A percentile compares a stretch with the other conserved stretches of the same genome.
Evolutionary conservation across 2,329 filamentous ascomycete genomes (phyloP).

Genomic region (Stromatinia cepivora): DNA sequence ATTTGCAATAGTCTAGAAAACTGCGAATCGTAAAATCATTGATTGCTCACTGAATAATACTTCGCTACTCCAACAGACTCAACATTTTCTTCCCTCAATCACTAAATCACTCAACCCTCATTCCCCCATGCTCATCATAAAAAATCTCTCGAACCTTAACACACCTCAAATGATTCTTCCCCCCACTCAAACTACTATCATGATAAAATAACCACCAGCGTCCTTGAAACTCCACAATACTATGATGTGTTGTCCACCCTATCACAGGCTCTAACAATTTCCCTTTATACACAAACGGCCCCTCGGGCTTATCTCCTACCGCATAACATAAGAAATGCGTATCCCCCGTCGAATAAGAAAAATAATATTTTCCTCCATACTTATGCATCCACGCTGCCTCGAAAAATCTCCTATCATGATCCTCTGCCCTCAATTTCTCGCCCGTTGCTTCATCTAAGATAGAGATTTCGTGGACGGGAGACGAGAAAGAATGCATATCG

Average conservation of each 20-base stretch:
- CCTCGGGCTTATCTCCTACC: constrained; percentile 61
- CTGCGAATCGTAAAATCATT: neutral
- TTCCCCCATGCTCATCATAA: constrained; percentile 65
- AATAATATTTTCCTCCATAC: constrained; percentile 68
- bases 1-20: too few species aligned
- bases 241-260: constrained; percentile 82
- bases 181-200: constrained; percentile 67
- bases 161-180: constrained; percentile 68
- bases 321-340: constrained; percentile 74
- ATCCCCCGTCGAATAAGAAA: constrained; percentile 77
- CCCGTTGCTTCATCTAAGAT: constrained; percentile 62
- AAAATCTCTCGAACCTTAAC: constrained; percentile 76
- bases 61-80: neutral
- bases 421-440: constrained; percentile 59
- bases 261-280: constrained; percentile 73
- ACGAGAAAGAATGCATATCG: constrained; percentile 65
- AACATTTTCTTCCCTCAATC: too few species aligned
- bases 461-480: constrained; percentile 57
- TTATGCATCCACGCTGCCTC: constrained; percentile 82
- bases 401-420: constrained; percentile 76
- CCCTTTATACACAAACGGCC: constrained; percentile 72
- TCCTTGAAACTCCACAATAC: constrained; percentile 70
- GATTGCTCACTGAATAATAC: neutral
- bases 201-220: constrained; percentile 78
- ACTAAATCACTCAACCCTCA: constrained; percentile 43